Evolutionary conservation across 2,329 filamentous ascomycete species (phyloP).

Genomic region (Bertia moriformis): DNA sequence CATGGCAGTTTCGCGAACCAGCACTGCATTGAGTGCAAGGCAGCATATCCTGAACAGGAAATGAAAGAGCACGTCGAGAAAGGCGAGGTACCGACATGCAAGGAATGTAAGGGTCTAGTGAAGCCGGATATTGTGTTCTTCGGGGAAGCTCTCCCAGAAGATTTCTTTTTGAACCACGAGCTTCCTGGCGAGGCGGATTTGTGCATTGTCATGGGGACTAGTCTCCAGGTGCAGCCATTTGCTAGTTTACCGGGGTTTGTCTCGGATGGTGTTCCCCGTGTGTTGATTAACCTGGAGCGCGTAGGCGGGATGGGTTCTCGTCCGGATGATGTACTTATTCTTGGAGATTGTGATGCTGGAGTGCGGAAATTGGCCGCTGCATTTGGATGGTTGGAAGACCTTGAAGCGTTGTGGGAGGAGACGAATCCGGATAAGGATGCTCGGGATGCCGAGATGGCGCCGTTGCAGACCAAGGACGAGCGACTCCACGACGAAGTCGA

Average conservation of each 20-base stretch:
- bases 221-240: constrained; percentile 77
- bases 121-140: constrained; percentile 96
- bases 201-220: constrained; percentile 77
- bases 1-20: constrained; percentile 91
- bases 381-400: constrained; percentile 72
- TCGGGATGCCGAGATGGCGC: not conserved
- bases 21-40: constrained; percentile 77
- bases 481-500: not conserved
- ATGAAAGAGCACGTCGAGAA: constrained; percentile 59
- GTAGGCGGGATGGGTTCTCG: constrained; percentile 68
- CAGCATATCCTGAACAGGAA: constrained; percentile 52
- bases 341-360: constrained; percentile 73
- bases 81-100: constrained; percentile 59
- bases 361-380: constrained; percentile 65
- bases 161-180: constrained; percentile 43
- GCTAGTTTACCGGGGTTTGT: constrained; percentile 61
- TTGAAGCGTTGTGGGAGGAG: constrained; percentile 61
- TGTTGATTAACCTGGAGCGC: constrained; percentile 75
- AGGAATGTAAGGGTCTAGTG: constrained; percentile 60
- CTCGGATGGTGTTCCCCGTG: constrained; percentile 47
- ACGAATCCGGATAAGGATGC: constrained; percentile 47
- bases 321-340: constrained; percentile 68
- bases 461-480: not conserved
- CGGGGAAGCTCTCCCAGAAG: constrained; percentile 54
- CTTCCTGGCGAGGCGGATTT: constrained; percentile 43